These are phyloP conservation scores for Paraurostyla sp. DNA, from an alignment of 73 alveolate genomes.

Conservation along the genomic window DNA sequence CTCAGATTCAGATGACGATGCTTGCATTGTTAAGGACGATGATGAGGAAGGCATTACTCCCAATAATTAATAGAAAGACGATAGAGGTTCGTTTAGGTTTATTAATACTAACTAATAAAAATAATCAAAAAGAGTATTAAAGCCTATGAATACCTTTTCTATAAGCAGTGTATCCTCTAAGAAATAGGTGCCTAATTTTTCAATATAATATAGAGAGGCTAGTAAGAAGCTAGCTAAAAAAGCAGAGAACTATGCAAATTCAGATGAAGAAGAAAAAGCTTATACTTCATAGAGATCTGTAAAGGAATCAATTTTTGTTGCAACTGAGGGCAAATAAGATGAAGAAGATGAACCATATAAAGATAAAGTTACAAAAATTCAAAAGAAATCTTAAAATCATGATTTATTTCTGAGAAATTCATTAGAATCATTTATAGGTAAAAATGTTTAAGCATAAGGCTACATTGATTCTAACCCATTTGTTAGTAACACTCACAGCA, in stretches of 20 bases:
- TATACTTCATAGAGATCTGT: background rate
- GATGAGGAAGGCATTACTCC: constrained; percentile 21
- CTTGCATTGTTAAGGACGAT: constrained; percentile 2
- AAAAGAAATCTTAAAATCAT: background rate
- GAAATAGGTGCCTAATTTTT: background rate
- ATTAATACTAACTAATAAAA: background rate
- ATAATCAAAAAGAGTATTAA: background rate
- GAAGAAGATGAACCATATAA: background rate
- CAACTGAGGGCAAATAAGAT: constrained; percentile 22
- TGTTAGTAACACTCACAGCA: background rate
- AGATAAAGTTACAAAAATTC: background rate
- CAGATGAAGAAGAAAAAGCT: background rate
- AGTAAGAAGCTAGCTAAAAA: background rate
- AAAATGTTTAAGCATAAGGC: background rate
- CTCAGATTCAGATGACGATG: constrained; percentile 39
- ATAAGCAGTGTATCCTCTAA: constrained; percentile 18
- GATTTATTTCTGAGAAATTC: background rate
- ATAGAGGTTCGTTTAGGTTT: constrained; percentile 13
- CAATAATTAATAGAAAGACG: background rate
- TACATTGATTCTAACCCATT: background rate
- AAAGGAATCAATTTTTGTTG: constrained; percentile 4
- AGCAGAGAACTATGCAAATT: no score
- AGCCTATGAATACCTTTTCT: background rate
- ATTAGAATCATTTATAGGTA: background rate
- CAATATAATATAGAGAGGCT: background rate